phyloP scores from a whole-genome alignment of 495 filamentous ascomycete species.

The Bathelium albidoporum region DNA sequence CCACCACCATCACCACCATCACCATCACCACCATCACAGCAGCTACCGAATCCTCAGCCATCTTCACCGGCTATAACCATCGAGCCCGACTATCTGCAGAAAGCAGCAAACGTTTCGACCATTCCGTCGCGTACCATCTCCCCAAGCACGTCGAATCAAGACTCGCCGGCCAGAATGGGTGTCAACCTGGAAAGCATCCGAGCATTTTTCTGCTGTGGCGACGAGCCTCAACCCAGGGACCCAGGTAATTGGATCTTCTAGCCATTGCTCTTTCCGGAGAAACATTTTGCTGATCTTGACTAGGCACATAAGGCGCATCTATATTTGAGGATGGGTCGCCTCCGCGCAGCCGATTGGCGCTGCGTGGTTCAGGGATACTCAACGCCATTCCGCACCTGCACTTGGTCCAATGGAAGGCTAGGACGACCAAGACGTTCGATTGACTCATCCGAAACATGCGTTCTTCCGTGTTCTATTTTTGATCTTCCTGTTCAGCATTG shows the following conservation, averaged over 20 bases:
- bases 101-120: neutral
- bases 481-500: neutral
- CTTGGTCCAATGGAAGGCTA: neutral
- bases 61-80: neutral
- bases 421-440: neutral
- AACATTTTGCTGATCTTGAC: neutral
- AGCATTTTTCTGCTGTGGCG: neutral
- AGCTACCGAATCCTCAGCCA: neutral
- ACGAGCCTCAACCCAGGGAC: conserved; percentile 1
- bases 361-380: neutral
- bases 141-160: neutral
- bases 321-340: neutral
- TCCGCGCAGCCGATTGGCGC: neutral
- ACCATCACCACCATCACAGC: neutral
- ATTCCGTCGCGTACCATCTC: neutral
- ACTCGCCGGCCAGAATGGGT: neutral
- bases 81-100: neutral
- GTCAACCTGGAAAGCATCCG: neutral
- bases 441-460: neutral
- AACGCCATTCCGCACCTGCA: neutral
- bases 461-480: neutral
- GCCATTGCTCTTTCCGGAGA: neutral
- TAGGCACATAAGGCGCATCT: neutral
- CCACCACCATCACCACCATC: neutral
- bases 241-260: neutral